Evolutionary conservation across 371 early-diverging fungal species (phyloP).

Genomic region (Mortierella sp.): DNA sequence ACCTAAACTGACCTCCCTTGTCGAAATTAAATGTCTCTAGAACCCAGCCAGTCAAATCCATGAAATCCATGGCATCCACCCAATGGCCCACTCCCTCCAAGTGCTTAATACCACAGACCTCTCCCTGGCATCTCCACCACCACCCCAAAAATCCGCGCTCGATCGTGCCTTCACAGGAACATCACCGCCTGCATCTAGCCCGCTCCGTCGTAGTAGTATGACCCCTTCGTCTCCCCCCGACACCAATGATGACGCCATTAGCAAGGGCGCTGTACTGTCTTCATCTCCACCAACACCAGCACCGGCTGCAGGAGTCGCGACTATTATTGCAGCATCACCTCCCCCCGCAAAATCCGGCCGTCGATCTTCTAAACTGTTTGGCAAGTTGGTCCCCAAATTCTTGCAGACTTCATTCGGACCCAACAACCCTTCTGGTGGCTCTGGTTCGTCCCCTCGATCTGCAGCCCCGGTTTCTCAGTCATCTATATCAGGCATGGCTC

Average conservation of each 20-base stretch:
- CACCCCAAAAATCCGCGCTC: neutral
- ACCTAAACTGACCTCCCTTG: neutral
- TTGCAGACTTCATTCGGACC: slow-evolving; percentile 28
- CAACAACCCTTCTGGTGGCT: slow-evolving; percentile 10
- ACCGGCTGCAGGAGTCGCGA: neutral
- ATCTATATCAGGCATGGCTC: slow-evolving; percentile 6
- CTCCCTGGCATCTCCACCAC: neutral
- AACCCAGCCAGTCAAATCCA: neutral
- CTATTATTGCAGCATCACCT: neutral
- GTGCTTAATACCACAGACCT: neutral
- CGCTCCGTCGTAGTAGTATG: slow-evolving; percentile 10
- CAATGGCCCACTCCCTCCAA: neutral
- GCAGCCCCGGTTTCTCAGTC: slow-evolving; percentile 20
- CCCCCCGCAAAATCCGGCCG: slow-evolving; percentile 10
- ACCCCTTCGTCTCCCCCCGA: neutral
- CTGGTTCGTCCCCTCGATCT: slow-evolving; percentile 18
- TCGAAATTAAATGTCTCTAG: neutral
- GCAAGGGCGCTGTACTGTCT: neutral
- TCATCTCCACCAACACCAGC: neutral
- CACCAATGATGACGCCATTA: neutral
- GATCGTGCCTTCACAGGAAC: neutral
- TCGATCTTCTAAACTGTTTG: slow-evolving; percentile 40
- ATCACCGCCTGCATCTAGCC: neutral
- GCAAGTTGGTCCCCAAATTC: slow-evolving; percentile 52
- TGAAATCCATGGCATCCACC: neutral